Evolutionary conservation across 148 eudicot genomes (phyloP), one percentile per base, ranked within the genome.

Genomic region (Rheum nobile): DNA sequence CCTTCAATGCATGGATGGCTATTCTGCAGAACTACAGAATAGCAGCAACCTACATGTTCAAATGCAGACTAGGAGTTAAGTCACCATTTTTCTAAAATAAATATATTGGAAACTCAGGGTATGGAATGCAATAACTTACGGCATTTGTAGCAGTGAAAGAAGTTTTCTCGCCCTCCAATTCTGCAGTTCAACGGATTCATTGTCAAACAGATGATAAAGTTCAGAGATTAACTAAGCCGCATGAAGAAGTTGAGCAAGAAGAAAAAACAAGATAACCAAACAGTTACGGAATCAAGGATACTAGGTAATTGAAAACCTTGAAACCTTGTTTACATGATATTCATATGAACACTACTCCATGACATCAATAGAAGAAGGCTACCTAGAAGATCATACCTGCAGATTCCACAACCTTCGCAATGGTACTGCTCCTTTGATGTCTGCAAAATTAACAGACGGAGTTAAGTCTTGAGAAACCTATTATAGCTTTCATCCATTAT

Each of bases 1-100:
- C 98, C 92, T 81, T 94, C 98, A 16, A 94, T 83, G 77, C 98
- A 91, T 1, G 96, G 85, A 72, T 94, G 98, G 68, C 91, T 81
- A 71, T 83, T 79, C 82, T 83, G 85, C 81, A 91, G 73, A 70
- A 85, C 76, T 19, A 79, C 77, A 14, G 98, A 85, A 77, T 89
- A 93, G 82, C 98, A 93, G 75, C 98, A 93, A 72, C 87, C 90
- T 87, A 63, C 8, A 32, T 31, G 37, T 4, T 14, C 39, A 63
- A 13, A 17, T 29, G 12, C 8, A 13, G 2, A 57, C 8, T 8
- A 57, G 4, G 8, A 63, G 19, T 32, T 61, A 31, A 29, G 6
- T n/a, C 39, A 73, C 29, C 14, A 9, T 50, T 37, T 24, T 6
- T 57, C 41, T 26, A 35, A 50, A 26, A n/a, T 11, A 35, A 19